Conservation (phyloP, 345 rosid genomes). For the Rhodamnia argentea region DNA sequence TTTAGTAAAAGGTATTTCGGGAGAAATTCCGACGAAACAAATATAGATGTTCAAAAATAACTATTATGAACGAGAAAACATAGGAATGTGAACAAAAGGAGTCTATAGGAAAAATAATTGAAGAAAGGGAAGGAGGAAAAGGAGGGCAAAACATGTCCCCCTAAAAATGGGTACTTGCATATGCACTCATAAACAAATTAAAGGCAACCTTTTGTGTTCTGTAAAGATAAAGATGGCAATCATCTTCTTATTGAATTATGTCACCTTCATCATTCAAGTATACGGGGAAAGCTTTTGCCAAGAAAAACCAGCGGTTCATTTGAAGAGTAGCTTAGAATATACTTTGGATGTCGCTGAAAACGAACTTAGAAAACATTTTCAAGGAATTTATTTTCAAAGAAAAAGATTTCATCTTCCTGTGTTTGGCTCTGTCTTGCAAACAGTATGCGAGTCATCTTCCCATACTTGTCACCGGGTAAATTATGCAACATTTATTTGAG, state of each 20-base stretch:
- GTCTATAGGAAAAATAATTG: neutral
- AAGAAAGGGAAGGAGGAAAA: neutral
- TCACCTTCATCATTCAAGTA: neutral
- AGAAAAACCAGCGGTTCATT: neutral
- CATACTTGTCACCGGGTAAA: neutral
- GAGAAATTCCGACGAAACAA: no score
- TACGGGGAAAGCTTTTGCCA: neutral
- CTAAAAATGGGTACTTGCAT: neutral
- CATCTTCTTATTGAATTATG: neutral
- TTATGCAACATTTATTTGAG: neutral
- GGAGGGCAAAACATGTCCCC: neutral
- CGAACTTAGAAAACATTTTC: neutral
- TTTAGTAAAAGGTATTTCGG: no score
- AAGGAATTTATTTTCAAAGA: no score
- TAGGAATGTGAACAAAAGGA: no score
- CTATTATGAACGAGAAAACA: neutral
- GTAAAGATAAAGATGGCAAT: neutral
- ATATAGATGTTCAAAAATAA: neutral
- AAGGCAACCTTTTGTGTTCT: neutral
- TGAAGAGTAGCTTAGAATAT: neutral
- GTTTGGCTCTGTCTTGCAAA: neutral
- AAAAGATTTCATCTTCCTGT: neutral
- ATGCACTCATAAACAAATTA: neutral
- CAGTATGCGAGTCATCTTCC: neutral
- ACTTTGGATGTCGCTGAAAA: neutral